Evolutionary conservation across 139 green algal species (phyloP).

Genomic region (Coelastrella sp.): DNA sequence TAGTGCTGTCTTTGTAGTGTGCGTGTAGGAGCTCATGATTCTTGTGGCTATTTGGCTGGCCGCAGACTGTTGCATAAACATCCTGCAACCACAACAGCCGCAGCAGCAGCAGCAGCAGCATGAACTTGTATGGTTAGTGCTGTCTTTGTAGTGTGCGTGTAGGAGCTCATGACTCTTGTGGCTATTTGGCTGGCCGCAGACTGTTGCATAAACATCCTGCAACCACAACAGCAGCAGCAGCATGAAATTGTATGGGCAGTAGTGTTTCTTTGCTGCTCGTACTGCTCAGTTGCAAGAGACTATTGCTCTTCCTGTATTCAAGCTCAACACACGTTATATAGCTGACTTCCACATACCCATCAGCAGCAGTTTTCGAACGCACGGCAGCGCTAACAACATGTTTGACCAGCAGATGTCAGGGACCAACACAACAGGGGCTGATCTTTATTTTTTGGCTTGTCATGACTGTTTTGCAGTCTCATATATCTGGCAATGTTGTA

Average conservation of each 20-base stretch:
- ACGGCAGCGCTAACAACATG: too few relatives aligned
- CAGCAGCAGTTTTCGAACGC: too few relatives aligned
- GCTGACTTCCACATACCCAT: too few relatives aligned
- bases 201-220: constrained; percentile 53
- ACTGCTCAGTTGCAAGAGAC: too few relatives aligned
- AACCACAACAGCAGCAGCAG: background rate
- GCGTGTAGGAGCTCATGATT: background rate
- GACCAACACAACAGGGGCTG: background rate
- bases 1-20: background rate
- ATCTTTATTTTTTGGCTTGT: constrained; percentile 45
- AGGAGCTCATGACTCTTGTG: constrained; percentile 62
- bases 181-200: constrained; percentile 51
- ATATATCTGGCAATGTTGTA: constrained; percentile 42
- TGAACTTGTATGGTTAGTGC: background rate
- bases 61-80: too few relatives aligned
- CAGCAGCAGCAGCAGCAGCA: background rate
- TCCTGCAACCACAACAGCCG: background rate
- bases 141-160: constrained; percentile 65
- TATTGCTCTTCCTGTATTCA: too few relatives aligned
- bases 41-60: too few relatives aligned
- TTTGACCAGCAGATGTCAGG: background rate
- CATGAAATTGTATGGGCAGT: background rate
- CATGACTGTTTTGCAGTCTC: constrained; percentile 32
- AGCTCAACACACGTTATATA: too few relatives aligned
- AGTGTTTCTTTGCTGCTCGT: background rate